These are phyloP conservation scores for Yamadazyma atmosphaerica DNA, from an alignment of 1,139 yeast species.

Conservation along the genomic window DNA sequence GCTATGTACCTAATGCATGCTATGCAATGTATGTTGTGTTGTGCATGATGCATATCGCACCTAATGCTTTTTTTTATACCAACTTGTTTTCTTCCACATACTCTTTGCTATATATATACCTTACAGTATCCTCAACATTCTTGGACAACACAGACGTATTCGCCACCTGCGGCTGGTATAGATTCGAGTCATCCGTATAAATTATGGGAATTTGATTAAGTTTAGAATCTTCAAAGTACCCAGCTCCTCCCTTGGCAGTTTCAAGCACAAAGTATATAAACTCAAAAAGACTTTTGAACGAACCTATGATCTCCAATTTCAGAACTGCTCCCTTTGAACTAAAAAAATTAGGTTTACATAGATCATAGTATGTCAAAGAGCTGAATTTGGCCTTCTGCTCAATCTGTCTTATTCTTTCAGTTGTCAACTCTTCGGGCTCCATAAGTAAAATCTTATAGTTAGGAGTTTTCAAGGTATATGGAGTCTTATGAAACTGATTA, in stretches of 20 bases:
- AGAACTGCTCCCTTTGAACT: conserved; percentile 7
- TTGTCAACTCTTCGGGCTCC: conserved; percentile 9
- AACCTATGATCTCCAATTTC: conserved; percentile 13
- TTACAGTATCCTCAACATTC: conserved; percentile 17
- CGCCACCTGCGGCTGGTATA: conserved; percentile 22
- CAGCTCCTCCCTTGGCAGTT: conserved; percentile 7
- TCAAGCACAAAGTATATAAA: conserved; percentile 15
- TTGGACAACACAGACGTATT: conserved; percentile 17
- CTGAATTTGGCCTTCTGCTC: conserved; percentile 21
- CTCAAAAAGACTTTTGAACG: conserved; percentile 11
- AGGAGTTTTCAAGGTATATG: conserved; percentile 32
- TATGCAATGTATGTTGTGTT: too few relatives aligned
- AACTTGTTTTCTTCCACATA: conserved; percentile 7
- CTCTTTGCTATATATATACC: conserved; percentile 15
- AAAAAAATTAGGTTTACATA: conserved; percentile 10
- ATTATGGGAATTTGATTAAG: conserved; percentile 21
- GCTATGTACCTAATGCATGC: too few relatives aligned
- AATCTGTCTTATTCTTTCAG: conserved; percentile 12
- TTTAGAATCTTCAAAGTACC: conserved; percentile 17
- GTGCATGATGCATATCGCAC: too few relatives aligned
- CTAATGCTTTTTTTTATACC: conserved; percentile 2
- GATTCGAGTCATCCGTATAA: conserved; percentile 27
- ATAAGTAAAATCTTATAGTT: conserved; percentile 22
- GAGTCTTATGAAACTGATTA: conserved; percentile 19
- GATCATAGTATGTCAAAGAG: conserved; percentile 16